A percentile compares a stretch with the other conserved stretches of the same genome.
These are phyloP conservation scores for Dryas octopetala DNA, from an alignment of 306 rosid species.

Conservation along the genomic window DNA sequence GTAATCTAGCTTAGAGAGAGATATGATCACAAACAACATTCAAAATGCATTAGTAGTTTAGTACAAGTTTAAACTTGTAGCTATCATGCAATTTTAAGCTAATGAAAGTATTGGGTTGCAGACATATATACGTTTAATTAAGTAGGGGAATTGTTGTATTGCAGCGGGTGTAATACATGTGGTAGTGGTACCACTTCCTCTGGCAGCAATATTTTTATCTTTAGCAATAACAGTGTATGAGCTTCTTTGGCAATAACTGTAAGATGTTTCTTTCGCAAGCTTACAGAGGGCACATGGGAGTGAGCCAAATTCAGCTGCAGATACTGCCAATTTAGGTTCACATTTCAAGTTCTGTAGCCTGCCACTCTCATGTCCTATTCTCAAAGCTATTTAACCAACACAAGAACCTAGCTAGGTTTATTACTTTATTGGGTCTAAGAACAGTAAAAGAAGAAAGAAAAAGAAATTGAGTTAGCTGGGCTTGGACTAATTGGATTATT, in stretches of 20 bases:
- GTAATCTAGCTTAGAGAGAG: no score
- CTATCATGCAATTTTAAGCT: neutral
- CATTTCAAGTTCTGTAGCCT: slow-evolving; percentile 38
- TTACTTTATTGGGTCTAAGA: neutral
- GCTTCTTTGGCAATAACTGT: slow-evolving; percentile 6
- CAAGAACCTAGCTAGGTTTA: neutral
- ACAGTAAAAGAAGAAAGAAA: neutral
- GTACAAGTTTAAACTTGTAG: neutral
- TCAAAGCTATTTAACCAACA: neutral
- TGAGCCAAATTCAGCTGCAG: slow-evolving; percentile 24
- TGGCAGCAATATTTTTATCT: slow-evolving; percentile 4
- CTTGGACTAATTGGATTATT: neutral
- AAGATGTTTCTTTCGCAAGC: slow-evolving; percentile 3
- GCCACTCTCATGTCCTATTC: neutral
- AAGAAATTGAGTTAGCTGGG: neutral
- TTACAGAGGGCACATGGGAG: slow-evolving; percentile 25
- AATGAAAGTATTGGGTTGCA: neutral
- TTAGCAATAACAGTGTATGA: slow-evolving; percentile 12
- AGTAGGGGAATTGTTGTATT: neutral
- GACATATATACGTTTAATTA: neutral
- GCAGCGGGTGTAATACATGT: slow-evolving; percentile 12
- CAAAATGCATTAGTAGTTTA: neutral
- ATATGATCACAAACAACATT: no score
- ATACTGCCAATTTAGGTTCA: slow-evolving; percentile 33
- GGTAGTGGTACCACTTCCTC: slow-evolving; percentile 18